Evolutionary conservation across 2,329 filamentous ascomycete species (phyloP).

Genomic region (Stagonosporopsis rhizophila): DNA sequence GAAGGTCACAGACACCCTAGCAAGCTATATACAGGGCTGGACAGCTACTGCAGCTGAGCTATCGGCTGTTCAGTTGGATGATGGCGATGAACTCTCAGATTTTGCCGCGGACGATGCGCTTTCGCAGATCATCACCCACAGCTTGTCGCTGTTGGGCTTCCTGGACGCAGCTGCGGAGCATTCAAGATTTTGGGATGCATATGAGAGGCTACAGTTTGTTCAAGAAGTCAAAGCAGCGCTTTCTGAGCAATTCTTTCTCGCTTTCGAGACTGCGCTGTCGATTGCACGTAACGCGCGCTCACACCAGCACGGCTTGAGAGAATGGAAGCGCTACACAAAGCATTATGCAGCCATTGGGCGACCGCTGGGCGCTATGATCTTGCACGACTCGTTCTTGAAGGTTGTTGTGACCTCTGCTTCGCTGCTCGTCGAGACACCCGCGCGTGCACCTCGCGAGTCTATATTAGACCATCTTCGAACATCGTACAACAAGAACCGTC

Average conservation of each 20-base stretch:
- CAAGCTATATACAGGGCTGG: constrained; percentile 76
- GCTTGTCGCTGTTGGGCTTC: constrained; percentile 88
- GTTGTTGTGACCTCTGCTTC: constrained; percentile 81
- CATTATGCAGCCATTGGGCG: constrained; percentile 81
- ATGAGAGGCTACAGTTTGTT: constrained; percentile 76
- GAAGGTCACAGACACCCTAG: constrained; percentile 70
- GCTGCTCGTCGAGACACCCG: constrained; percentile 68
- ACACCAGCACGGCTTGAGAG: constrained; percentile 70
- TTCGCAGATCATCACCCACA: constrained; percentile 74
- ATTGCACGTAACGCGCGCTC: constrained; percentile 82
- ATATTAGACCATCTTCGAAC: constrained; percentile 72
- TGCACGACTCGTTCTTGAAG: constrained; percentile 88
- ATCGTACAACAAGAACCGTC: constrained; percentile 26
- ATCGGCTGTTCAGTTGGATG: constrained; percentile 61
- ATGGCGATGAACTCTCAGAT: constrained; percentile 60
- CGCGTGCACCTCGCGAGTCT: constrained; percentile 66
- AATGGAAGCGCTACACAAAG: constrained; percentile 87
- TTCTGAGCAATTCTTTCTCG: constrained; percentile 83
- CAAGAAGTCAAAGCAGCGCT: constrained; percentile 75
- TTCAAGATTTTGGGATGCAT: constrained; percentile 79
- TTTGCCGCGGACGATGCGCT: constrained; percentile 58
- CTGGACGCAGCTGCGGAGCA: constrained; percentile 81
- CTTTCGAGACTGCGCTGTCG: constrained; percentile 88
- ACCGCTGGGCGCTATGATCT: constrained; percentile 87
- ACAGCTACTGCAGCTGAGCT: constrained; percentile 65